phyloP scores from a whole-genome alignment of 2,329 filamentous ascomycete species.

The Hirsutella minnesotensis region DNA sequence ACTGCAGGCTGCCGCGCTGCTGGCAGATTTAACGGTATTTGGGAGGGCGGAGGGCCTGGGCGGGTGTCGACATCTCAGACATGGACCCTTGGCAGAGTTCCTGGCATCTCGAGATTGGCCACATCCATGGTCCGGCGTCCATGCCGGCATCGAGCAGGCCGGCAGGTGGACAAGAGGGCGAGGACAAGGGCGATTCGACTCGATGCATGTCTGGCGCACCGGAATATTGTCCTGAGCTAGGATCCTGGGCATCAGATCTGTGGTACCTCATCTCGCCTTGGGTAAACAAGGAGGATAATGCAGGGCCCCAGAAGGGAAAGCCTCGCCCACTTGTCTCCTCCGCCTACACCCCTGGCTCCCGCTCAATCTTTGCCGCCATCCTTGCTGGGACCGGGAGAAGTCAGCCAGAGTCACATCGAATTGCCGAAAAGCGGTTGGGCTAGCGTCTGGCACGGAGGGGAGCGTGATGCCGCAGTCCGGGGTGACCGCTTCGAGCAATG shows the following conservation, averaged over 20 bases:
- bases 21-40: constrained; percentile 3
- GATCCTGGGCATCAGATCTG: constrained; percentile 20
- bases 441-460: constrained; percentile 6
- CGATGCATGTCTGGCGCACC: constrained; percentile 8
- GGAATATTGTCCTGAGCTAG: constrained; percentile 22
- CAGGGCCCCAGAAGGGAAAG: constrained; percentile 2
- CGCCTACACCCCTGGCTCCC: neutral
- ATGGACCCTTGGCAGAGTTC: constrained; percentile 5
- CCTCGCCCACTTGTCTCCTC: neutral
- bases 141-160: neutral
- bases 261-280: constrained; percentile 27
- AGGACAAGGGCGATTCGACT: neutral
- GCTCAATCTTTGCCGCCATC: neutral
- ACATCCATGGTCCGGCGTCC: constrained; percentile 2
- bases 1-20: constrained; percentile 15
- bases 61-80: constrained; percentile 17
- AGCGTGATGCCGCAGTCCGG: constrained; percentile 3
- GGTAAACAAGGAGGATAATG: constrained; percentile 12
- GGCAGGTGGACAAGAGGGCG: neutral
- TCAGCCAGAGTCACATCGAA: constrained; percentile 2
- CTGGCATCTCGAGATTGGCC: neutral
- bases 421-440: constrained; percentile 2
- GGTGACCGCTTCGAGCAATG: constrained; percentile 8
- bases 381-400: neutral
- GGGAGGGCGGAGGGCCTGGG: neutral